These are phyloP conservation scores for Solanum bulbocastanum DNA, from an alignment of 257 asterid species.

Conservation along the genomic window DNA sequence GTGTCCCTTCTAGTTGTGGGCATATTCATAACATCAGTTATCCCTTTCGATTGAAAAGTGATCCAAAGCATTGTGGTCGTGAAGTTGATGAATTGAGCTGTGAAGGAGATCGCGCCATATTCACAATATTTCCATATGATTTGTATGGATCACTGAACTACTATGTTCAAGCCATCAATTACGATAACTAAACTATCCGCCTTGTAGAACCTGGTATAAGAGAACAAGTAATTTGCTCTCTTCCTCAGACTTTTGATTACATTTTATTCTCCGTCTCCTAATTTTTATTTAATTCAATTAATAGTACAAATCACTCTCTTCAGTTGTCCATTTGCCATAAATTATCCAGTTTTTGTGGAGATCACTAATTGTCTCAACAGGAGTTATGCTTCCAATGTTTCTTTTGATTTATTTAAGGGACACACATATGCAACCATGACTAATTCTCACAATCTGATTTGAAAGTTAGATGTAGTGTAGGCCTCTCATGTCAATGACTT, in stretches of 20 bases:
- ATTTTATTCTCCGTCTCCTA: fast-evolving
- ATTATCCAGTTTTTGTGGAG: not conserved
- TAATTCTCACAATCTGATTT: not conserved
- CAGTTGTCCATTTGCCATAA: conserved; percentile 13
- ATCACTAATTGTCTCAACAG: not conserved
- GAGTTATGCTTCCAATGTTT: not conserved
- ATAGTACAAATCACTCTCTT: not conserved
- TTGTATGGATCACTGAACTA: not conserved
- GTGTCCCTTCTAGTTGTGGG: conserved; percentile 3
- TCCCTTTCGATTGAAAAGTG: conserved; percentile 1
- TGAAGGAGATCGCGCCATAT: not conserved
- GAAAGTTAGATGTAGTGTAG: not conserved
- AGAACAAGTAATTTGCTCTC: conserved; percentile 6
- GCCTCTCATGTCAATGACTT: not conserved
- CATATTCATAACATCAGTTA: not conserved
- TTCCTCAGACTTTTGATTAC: not conserved
- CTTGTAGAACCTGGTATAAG: conserved; percentile 1
- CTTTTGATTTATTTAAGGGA: not conserved
- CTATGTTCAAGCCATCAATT: conserved; percentile 14
- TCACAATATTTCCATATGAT: not conserved
- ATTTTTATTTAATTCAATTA: not conserved
- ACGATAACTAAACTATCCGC: conserved; percentile 11
- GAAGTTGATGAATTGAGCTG: not conserved
- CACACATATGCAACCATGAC: conserved; percentile 5
- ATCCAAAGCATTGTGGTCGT: not conserved